Conservation (phyloP, 345 rosid species). For the Acer saccharum region DNA sequence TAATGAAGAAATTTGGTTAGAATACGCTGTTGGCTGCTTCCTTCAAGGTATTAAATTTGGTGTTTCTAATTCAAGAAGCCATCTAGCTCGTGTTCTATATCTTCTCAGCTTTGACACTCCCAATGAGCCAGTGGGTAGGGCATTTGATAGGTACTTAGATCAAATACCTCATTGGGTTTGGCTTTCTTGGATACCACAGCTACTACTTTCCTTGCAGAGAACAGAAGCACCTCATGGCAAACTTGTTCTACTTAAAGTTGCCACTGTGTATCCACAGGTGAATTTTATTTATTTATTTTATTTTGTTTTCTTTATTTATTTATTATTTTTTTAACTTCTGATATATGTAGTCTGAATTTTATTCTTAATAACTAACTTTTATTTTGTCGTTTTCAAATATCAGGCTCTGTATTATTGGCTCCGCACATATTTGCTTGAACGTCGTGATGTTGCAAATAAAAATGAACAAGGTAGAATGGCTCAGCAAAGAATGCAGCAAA, state of each 20-base stretch:
- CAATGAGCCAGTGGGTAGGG: constrained; percentile 90
- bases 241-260: constrained; percentile 88
- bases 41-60: constrained; percentile 99
- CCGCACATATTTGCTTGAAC: constrained; percentile 94
- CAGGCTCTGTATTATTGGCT: constrained; percentile 99
- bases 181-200: constrained; percentile 99
- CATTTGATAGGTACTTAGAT: constrained; percentile 88
- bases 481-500: constrained; percentile 95
- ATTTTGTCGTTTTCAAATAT: constrained; percentile 18
- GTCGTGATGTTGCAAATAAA: constrained; percentile 96
- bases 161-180: constrained; percentile 99
- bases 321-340: background rate
- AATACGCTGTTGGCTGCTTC: constrained; percentile 95
- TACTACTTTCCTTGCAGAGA: constrained; percentile 95
- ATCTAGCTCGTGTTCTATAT: constrained; percentile 92
- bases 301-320: too few relatives aligned
- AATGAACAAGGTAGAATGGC: constrained; percentile 81
- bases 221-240: constrained; percentile 98
- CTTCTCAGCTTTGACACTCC: constrained; percentile 97
- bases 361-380: constrained; percentile 13
- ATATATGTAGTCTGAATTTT: background rate
- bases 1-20: constrained; percentile 93
- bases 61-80: constrained; percentile 92
- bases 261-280: constrained; percentile 93
- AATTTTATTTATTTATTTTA: background rate